A percentile compares a stretch with the other conserved stretches of the same genome.
Evolutionary conservation across 2,329 filamentous ascomycete genomes (phyloP).

Genomic region (Dichotomopilus funicola): DNA sequence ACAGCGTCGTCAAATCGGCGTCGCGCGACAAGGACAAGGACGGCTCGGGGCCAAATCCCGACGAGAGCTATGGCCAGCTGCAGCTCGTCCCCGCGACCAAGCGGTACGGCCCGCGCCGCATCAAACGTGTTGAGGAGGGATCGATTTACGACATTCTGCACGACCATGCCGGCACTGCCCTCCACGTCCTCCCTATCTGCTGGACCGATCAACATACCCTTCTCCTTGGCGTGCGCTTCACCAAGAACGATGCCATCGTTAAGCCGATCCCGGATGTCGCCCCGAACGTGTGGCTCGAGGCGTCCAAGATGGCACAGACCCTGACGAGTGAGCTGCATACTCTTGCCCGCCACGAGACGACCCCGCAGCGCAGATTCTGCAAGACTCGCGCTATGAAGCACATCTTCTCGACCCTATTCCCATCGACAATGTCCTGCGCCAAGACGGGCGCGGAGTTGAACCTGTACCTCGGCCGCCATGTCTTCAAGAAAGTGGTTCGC

Average conservation of each 20-base stretch:
- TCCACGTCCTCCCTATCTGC: constrained; percentile 47
- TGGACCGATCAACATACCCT: constrained; percentile 49
- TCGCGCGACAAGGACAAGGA: constrained; percentile 12
- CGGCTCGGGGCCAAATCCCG: constrained; percentile 6
- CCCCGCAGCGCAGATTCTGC: constrained; percentile 25
- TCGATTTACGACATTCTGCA: constrained; percentile 49
- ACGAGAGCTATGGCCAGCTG: background rate
- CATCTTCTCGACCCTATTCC: constrained; percentile 41
- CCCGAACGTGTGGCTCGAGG: constrained; percentile 21
- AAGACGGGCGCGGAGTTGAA: constrained; percentile 37
- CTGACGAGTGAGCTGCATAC: constrained; percentile 40
- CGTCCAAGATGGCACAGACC: constrained; percentile 37
- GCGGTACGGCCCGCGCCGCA: constrained; percentile 25
- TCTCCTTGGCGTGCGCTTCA: constrained; percentile 43
- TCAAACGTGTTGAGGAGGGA: constrained; percentile 37
- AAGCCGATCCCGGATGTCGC: constrained; percentile 33
- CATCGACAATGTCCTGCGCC: constrained; percentile 27
- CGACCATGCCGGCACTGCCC: constrained; percentile 39
- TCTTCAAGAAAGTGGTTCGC: constrained; percentile 41
- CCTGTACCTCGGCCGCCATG: constrained; percentile 42
- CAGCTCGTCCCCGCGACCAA: background rate
- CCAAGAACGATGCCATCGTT: constrained; percentile 36
- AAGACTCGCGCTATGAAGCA: constrained; percentile 38
- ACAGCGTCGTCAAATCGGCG: constrained; percentile 25
- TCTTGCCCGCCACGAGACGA: constrained; percentile 30